Percentiles rank a stretch among this genome's conserved stretches.
These are phyloP conservation scores for Sanghuangporus weigelae DNA, from an alignment of 1,284 basidiomycete species.

Conservation along the genomic window DNA sequence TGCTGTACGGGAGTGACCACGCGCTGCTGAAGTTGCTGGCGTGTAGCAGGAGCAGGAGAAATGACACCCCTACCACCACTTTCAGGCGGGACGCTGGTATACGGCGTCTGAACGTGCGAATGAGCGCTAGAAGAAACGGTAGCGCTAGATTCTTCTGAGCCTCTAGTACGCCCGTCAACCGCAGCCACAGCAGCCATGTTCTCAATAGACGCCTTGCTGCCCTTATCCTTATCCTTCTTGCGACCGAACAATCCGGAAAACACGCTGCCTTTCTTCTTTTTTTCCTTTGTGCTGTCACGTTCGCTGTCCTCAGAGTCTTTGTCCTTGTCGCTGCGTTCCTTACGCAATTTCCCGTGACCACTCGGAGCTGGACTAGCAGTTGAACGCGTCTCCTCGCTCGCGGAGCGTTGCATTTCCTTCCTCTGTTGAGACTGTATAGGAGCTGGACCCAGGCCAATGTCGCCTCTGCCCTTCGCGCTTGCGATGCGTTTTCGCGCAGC, in stretches of 20 bases:
- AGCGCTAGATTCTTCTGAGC: conserved; percentile 22
- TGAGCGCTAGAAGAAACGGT: conserved; percentile 16
- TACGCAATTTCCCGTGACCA: conserved; percentile 54
- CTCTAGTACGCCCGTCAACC: conserved; percentile 26
- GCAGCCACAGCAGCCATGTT: conserved; percentile 43
- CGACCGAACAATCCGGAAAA: conserved; percentile 72
- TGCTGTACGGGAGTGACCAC: conserved; percentile 16
- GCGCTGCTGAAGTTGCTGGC: conserved; percentile 9
- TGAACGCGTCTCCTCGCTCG: conserved; percentile 20
- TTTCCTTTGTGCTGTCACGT: conserved; percentile 42
- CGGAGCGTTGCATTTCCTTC: conserved; percentile 15
- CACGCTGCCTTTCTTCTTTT: conserved; percentile 60
- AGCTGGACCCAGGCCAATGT: conserved; percentile 7
- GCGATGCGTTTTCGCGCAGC: conserved; percentile 47
- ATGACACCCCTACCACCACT: neutral
- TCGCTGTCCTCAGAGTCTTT: conserved; percentile 24
- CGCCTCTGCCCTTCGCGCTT: conserved; percentile 25
- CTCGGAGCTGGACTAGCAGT: conserved; percentile 16
- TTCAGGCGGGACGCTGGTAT: conserved; percentile 17
- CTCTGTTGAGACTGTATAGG: conserved; percentile 11
- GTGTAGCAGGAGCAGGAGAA: conserved; percentile 7
- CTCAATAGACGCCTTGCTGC: conserved; percentile 43
- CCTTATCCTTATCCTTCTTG: conserved; percentile 76
- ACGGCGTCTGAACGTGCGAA: conserved; percentile 12
- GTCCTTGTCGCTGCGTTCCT: conserved; percentile 44